Conservation (phyloP, 257 asterid genomes). For the Cordia subcordata region DNA sequence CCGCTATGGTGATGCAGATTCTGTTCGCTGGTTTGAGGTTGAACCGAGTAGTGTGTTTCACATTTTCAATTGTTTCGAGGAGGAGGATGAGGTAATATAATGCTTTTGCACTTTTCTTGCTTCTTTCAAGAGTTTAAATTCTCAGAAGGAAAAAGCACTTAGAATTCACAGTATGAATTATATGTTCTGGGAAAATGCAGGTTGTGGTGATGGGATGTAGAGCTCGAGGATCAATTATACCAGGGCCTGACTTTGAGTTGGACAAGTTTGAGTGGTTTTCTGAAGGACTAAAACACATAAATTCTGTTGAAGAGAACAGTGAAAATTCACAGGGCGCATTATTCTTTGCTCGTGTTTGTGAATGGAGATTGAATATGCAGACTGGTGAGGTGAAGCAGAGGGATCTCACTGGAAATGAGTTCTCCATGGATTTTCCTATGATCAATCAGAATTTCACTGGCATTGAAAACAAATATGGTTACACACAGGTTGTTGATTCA, state of each 20-base stretch:
- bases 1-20: slow-evolving; percentile 64
- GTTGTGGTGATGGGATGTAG: slow-evolving; percentile 52
- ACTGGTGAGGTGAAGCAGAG: slow-evolving; percentile 46
- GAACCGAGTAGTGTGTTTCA: slow-evolving; percentile 56
- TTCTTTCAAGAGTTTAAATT: too few species aligned
- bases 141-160: too few species aligned
- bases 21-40: slow-evolving; percentile 61
- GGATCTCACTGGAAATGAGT: slow-evolving; percentile 34
- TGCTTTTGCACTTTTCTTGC: too few species aligned
- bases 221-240: slow-evolving; percentile 48
- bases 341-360: slow-evolving; percentile 37
- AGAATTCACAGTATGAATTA: too few species aligned
- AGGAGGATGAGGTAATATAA: slow-evolving; percentile 46
- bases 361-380: slow-evolving; percentile 60
- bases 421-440: slow-evolving; percentile 62
- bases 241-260: slow-evolving; percentile 59
- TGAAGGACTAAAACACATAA: slow-evolving; percentile 30
- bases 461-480: slow-evolving; percentile 37
- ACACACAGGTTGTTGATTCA: slow-evolving; percentile 38
- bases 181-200: slow-evolving; percentile 21
- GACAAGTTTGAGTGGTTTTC: slow-evolving; percentile 55
- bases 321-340: slow-evolving; percentile 17
- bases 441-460: slow-evolving; percentile 45
- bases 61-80: slow-evolving; percentile 64
- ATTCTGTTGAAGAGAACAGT: slow-evolving; percentile 6